Conservation (phyloP, 192 early-diverging fungal genomes). For the Piromyces finnis region DNA sequence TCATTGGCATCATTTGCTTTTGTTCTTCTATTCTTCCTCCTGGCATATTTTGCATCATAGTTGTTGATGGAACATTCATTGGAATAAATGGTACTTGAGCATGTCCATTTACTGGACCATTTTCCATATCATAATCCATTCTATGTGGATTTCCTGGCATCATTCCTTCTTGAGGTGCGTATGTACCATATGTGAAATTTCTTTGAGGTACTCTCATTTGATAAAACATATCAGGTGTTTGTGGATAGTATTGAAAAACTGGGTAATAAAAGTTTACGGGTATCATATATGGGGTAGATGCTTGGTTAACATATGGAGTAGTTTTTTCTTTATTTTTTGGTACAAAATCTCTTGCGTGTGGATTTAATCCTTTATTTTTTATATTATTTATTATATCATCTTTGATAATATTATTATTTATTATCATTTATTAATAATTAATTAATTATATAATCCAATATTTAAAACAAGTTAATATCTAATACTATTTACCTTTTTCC, state of each 20-base stretch:
- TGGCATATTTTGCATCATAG: not conserved
- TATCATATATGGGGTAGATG: not conserved
- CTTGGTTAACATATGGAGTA: not conserved
- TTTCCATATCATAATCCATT: not conserved
- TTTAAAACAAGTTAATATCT: no score
- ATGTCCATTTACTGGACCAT: not conserved
- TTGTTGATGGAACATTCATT: not conserved
- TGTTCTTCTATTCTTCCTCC: not conserved
- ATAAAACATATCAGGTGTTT: not conserved
- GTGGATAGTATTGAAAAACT: not conserved
- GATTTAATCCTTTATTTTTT: not conserved
- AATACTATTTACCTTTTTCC: not conserved
- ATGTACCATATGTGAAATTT: not conserved
- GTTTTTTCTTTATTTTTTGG: not conserved
- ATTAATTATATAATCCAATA: no score
- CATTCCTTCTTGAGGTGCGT: not conserved
- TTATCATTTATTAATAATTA: no score
- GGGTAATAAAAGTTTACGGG: not conserved
- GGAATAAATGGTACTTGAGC: not conserved
- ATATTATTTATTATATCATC: not conserved
- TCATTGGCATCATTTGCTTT: not conserved
- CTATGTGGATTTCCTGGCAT: not conserved
- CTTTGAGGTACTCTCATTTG: not conserved
- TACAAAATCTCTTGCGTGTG: not conserved
- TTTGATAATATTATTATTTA: not conserved